phyloP scores from a whole-genome alignment of 1,139 yeast species.

The Saccharomyces hybrid region DNA sequence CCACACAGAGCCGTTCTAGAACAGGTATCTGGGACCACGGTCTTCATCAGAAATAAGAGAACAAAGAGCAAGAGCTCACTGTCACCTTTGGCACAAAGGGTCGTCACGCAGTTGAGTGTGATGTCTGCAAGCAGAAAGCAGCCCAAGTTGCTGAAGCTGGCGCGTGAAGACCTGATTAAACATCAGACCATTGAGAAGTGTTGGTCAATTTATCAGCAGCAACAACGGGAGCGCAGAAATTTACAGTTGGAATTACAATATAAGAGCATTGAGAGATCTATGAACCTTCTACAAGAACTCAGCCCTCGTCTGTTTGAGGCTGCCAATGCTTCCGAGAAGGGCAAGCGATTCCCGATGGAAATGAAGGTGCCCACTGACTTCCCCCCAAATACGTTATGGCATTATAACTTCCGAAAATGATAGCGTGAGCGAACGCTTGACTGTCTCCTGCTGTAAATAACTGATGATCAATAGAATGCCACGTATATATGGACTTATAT shows the following conservation, averaged over 20 bases:
- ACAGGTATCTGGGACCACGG: slow-evolving; percentile 2
- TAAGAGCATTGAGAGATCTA: slow-evolving; percentile 59
- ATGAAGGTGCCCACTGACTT: slow-evolving; percentile 82
- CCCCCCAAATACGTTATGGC: slow-evolving; percentile 86
- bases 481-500: not conserved
- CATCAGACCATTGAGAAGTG: slow-evolving; percentile 80
- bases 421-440: not conserved
- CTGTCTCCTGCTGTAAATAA: not conserved
- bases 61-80: slow-evolving; percentile 36
- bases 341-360: slow-evolving; percentile 60
- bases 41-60: slow-evolving; percentile 38
- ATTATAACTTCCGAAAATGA: slow-evolving; percentile 41
- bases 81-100: slow-evolving; percentile 55
- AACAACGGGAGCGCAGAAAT: slow-evolving; percentile 39
- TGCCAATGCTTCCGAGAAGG: slow-evolving; percentile 32
- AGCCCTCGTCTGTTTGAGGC: slow-evolving; percentile 32
- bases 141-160: slow-evolving; percentile 69
- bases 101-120: slow-evolving; percentile 73
- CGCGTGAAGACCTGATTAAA: slow-evolving; percentile 75
- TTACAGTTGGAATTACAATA: slow-evolving; percentile 54
- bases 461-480: not conserved
- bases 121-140: slow-evolving; percentile 81
- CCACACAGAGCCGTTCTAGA: not conserved
- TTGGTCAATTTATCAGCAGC: slow-evolving; percentile 60
- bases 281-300: slow-evolving; percentile 53